Base-by-base conservation (phyloP, 1,284 basidiomycete species). In the Omphalotus olearius region DNA sequence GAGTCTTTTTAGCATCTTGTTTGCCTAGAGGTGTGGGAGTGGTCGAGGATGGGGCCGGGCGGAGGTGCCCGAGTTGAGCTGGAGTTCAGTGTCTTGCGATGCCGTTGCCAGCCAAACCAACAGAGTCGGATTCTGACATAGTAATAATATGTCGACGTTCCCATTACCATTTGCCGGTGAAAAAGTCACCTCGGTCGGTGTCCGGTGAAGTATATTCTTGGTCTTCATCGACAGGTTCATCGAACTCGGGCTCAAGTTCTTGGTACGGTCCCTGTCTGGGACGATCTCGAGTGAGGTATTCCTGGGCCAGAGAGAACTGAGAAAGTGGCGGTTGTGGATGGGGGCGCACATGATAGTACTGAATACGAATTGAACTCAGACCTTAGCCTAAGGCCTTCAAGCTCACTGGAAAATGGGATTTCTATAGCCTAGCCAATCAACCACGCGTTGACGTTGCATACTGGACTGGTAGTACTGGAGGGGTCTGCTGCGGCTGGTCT, bases 1-100 rank as follows among this genome's bases (percentile, higher is more conserved):
- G 94, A 0, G 94, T 97, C 75, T 98, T 99, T 74, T 97, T 98
- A 20, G 96, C 96, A 67, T 99, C 96, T 62, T 94, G 85, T 52
- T 89, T 89, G 43, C 97, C 97, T 16, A 99, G 82, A 70, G n/a
- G n/a, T n/a, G n/a, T 99, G 96, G 39, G 93, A 93, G 62, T 96
- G 93, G 72, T 95, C 91, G 56, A 95, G 83, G 57, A 95, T 76
- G 45, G 85, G 82, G 6, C 75, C 82, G 11, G 74, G 71, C 16
- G 80, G 72, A 1, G 80, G 76, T 0, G 77, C 71, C 18, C 75
- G 70, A 51, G 74, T 61, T 20, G 75, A 76, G n/a, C n/a, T n/a
- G n/a, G n/a, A n/a, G n/a, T 50, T 74, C n/a, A n/a, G 70, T 6
- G 72, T 68, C 1, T 74, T 71, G 44, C 55, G 47, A 61, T 39